Evolutionary conservation across 306 rosid species (phyloP), one percentile per base, ranked within the genome.

Genomic region (Acacia acuminata): DNA sequence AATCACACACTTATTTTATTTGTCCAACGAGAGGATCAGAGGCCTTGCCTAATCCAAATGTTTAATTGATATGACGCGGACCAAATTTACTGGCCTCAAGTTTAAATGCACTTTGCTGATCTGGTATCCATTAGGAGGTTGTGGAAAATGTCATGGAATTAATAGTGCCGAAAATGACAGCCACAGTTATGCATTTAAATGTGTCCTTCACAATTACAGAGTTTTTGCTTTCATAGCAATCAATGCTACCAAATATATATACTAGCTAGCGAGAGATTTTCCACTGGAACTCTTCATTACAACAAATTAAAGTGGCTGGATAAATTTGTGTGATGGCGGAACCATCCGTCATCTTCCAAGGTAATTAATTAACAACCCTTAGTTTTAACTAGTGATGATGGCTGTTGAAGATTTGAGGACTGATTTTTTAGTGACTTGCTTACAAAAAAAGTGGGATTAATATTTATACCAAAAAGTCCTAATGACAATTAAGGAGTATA

Each of bases 71-170:
- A 17, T 19, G 22, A 53, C 22, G 10, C 9, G 10, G 10, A 53
- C 11, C 61, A 16, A 6, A 55, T 55, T 55, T 20, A 55, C 63
- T 55, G 63, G 25, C 63, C 63, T 55, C 2, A 19, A 2, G n/a
- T 19, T 51, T 17, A 51, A 51, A 1, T 3, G 58, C 58, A 51
- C 55, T 48, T 15, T 48, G 7, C 20, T 53, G 22, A 53, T 19
- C 20, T 53, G 22, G 7, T 19, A 53, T 19, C 11, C 11, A 20
- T 55, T 20, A 6, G 25, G 24, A 20, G 63, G 22, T 22, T 1
- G 84, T 51, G 10, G 43, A 72, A 71, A 50, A 44, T 27, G 82
- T 61, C 51, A 71, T 74, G 50, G 50, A 82, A 34, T 77, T 58
- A 36, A 12, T 43, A 43, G 3, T 71, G 76, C 82, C 82, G 73